A percentile compares a stretch with the other conserved stretches of the same genome.
Conservation (phyloP, 257 asterid species). For the Thymus quinquecostatus region DNA sequence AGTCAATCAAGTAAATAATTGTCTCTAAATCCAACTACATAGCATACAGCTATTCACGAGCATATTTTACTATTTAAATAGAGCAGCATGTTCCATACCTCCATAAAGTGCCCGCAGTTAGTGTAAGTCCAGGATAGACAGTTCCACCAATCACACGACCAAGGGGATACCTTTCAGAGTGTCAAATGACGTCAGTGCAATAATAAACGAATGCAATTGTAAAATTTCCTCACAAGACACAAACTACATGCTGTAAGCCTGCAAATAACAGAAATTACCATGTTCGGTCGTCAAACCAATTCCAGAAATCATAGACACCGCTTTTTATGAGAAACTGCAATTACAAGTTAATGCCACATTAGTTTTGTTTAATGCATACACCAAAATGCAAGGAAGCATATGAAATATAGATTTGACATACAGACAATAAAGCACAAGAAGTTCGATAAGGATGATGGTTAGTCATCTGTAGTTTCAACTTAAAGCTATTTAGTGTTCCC, state of each 20-base stretch:
- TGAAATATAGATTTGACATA: constrained; percentile 14
- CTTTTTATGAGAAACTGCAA: constrained; percentile 85
- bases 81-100: constrained; percentile 43
- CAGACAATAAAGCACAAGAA: constrained; percentile 18
- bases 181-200: constrained; percentile 23
- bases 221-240: not conserved
- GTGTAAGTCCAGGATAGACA: constrained; percentile 94
- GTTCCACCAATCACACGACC: constrained; percentile 99
- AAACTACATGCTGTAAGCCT: constrained; percentile 17
- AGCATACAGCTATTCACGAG: not conserved
- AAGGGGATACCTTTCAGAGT: constrained; percentile 83
- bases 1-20: constrained; percentile 7
- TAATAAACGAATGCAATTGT: not conserved
- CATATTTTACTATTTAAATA: constrained; percentile 11
- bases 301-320: constrained; percentile 99
- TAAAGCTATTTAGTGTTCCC: not conserved
- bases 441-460: constrained; percentile 11
- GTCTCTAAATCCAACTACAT: constrained; percentile 9
- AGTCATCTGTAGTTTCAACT: constrained; percentile 7
- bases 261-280: constrained; percentile 60
- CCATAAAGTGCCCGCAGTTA: constrained; percentile 98
- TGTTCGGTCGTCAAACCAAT: constrained; percentile 99
- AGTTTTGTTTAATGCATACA: constrained; percentile 1
- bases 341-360: constrained; percentile 41
- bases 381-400: constrained; percentile 19